Percentiles rank a stretch among this genome's conserved stretches.
Evolutionary conservation across 441 rosid species (phyloP).

Genomic region (Aleurites moluccanus): DNA sequence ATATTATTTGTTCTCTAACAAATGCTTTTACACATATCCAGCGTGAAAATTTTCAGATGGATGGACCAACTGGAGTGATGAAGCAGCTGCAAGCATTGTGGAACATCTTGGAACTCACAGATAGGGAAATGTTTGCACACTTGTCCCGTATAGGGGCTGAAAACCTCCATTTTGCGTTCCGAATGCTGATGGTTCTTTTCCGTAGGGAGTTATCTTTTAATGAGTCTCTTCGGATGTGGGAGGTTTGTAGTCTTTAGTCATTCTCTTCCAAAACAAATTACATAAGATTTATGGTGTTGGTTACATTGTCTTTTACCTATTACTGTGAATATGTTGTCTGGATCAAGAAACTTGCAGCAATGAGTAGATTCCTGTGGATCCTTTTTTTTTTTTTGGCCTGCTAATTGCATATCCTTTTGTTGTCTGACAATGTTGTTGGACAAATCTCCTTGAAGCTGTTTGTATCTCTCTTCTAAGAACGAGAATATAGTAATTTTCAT

Average conservation of each 20-base stretch:
- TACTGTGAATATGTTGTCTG: background rate
- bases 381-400: background rate
- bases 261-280: slow-evolving; percentile 15
- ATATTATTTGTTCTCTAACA: slow-evolving; percentile 26
- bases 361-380: background rate
- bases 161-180: slow-evolving; percentile 96
- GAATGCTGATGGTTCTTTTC: slow-evolving; percentile 91
- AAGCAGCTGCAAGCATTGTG: slow-evolving; percentile 83
- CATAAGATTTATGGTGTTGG: slow-evolving; percentile 9
- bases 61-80: slow-evolving; percentile 96
- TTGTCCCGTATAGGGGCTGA: slow-evolving; percentile 84
- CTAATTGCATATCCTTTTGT: slow-evolving; percentile 4
- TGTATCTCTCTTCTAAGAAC: background rate
- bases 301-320: background rate
- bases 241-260: slow-evolving; percentile 49
- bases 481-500: background rate
- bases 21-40: slow-evolving; percentile 33
- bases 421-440: slow-evolving; percentile 9
- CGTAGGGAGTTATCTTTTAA: slow-evolving; percentile 81
- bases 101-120: slow-evolving; percentile 80
- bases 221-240: slow-evolving; percentile 95
- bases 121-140: slow-evolving; percentile 80
- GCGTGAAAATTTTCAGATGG: slow-evolving; percentile 91
- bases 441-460: slow-evolving; percentile 9
- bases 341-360: background rate